A percentile compares a stretch with the other conserved stretches of the same genome.
Conservation (phyloP, 1,284 basidiomycete genomes). For the Cryptococcus sp. region DNA sequence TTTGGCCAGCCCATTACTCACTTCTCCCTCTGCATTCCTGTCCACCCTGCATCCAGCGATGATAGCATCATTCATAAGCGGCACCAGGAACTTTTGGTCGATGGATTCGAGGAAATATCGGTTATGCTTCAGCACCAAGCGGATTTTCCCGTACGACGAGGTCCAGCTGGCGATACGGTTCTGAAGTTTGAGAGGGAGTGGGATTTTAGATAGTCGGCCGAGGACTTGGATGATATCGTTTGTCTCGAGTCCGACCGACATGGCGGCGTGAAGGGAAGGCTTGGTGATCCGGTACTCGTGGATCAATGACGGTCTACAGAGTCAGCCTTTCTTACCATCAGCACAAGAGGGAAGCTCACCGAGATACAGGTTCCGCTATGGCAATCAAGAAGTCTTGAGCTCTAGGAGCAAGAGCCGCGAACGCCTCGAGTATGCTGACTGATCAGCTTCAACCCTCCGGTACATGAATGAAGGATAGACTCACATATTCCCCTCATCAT, state of each 20-base stretch:
- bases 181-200: slow-evolving; percentile 76
- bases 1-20: slow-evolving; percentile 73
- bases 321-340: slow-evolving; percentile 1
- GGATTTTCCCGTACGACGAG: slow-evolving; percentile 91
- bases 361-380: slow-evolving; percentile 97
- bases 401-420: slow-evolving; percentile 93
- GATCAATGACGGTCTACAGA: slow-evolving; percentile 79
- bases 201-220: slow-evolving; percentile 84
- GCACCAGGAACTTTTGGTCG: slow-evolving; percentile 83
- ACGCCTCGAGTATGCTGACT: slow-evolving; percentile 75
- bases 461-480: slow-evolving; percentile 5
- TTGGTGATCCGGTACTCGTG: slow-evolving; percentile 99
- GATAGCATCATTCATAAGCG: slow-evolving; percentile 73
- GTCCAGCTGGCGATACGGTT: slow-evolving; percentile 85
- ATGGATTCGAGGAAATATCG: slow-evolving; percentile 91
- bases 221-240: slow-evolving; percentile 97
- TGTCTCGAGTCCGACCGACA: slow-evolving; percentile 95
- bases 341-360: slow-evolving; percentile 55
- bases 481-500: slow-evolving; percentile 79
- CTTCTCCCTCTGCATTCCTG: slow-evolving; percentile 24
- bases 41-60: slow-evolving; percentile 52
- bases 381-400: slow-evolving; percentile 98
- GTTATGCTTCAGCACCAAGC: slow-evolving; percentile 93
- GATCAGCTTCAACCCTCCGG: neutral
- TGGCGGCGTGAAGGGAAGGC: slow-evolving; percentile 95